Evolutionary conservation across 306 rosid species (phyloP).

Genomic region (Cicer yamashitae): DNA sequence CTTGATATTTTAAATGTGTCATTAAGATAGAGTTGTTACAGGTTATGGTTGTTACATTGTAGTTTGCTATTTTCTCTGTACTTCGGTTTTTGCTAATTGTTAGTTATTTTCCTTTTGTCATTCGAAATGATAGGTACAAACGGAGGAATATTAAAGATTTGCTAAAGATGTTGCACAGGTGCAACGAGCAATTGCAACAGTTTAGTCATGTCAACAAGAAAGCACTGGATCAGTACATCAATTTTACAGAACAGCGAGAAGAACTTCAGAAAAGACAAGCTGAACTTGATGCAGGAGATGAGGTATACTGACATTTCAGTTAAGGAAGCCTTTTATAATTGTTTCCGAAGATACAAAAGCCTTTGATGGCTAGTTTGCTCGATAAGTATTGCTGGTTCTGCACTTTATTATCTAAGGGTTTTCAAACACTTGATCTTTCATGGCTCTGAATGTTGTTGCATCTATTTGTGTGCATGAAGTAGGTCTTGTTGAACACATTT

Average conservation of each 20-base stretch:
- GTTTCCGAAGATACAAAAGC: background rate
- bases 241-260: slow-evolving; percentile 95
- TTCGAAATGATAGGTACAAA: slow-evolving; percentile 67
- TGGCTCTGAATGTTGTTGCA: slow-evolving; percentile 20
- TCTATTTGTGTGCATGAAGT: slow-evolving; percentile 27
- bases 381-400: background rate
- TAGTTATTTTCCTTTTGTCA: slow-evolving; percentile 29
- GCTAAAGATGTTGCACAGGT: slow-evolving; percentile 85
- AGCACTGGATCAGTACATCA: slow-evolving; percentile 95
- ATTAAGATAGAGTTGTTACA: slow-evolving; percentile 9
- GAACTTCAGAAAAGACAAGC: slow-evolving; percentile 98
- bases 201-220: slow-evolving; percentile 97
- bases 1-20: slow-evolving; percentile 20
- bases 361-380: slow-evolving; percentile 21
- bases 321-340: slow-evolving; percentile 29
- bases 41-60: slow-evolving; percentile 14
- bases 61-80: slow-evolving; percentile 18
- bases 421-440: slow-evolving; percentile 13
- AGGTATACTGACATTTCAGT: slow-evolving; percentile 57
- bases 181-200: slow-evolving; percentile 87
- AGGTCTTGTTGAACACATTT: slow-evolving; percentile 29
- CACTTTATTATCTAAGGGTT: slow-evolving; percentile 14
- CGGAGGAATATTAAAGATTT: slow-evolving; percentile 82
- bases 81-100: slow-evolving; percentile 2
- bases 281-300: slow-evolving; percentile 94